phyloP scores from a whole-genome alignment of 495 filamentous ascomycete genomes.

The Penicillium soppii region DNA sequence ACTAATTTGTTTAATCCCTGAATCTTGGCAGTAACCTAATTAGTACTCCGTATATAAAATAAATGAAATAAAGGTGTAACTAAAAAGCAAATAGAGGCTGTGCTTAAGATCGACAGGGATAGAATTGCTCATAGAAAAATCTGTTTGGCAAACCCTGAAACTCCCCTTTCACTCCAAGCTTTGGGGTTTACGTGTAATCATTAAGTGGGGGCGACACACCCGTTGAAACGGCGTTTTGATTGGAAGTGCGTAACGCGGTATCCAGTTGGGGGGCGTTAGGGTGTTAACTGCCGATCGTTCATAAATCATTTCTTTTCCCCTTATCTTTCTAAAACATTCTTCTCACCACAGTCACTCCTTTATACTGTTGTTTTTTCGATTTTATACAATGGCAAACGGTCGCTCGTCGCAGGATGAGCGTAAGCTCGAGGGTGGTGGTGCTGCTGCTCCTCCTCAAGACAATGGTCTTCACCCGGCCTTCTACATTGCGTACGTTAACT shows the following conservation, averaged over 20 bases:
- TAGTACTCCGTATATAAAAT: no score
- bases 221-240: slow-evolving; percentile 3
- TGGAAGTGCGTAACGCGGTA: slow-evolving; percentile 2
- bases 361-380: slow-evolving; percentile 13
- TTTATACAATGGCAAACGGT: slow-evolving; percentile 30
- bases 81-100: background rate
- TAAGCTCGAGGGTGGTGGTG: slow-evolving; percentile 31
- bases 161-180: no score
- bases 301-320: slow-evolving; percentile 18
- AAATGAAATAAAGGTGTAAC: background rate
- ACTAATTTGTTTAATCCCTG: no score
- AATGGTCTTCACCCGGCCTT: slow-evolving; percentile 67
- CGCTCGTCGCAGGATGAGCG: slow-evolving; percentile 34
- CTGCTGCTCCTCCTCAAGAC: slow-evolving; percentile 20
- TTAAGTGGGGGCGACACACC: background rate
- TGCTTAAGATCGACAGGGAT: slow-evolving; percentile 10
- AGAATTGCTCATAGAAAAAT: background rate
- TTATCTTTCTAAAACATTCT: slow-evolving; percentile 12
- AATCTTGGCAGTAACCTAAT: slow-evolving; percentile 3
- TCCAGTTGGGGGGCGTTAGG: background rate
- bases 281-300: slow-evolving; percentile 13
- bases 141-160: slow-evolving; percentile 1
- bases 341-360: slow-evolving; percentile 37
- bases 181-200: slow-evolving; percentile 7
- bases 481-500: slow-evolving; percentile 74